Evolutionary conservation across 352 stramenopile species (phyloP), one percentile per base, ranked within the genome.

Genomic region (Pythium rhizo-oryzae): DNA sequence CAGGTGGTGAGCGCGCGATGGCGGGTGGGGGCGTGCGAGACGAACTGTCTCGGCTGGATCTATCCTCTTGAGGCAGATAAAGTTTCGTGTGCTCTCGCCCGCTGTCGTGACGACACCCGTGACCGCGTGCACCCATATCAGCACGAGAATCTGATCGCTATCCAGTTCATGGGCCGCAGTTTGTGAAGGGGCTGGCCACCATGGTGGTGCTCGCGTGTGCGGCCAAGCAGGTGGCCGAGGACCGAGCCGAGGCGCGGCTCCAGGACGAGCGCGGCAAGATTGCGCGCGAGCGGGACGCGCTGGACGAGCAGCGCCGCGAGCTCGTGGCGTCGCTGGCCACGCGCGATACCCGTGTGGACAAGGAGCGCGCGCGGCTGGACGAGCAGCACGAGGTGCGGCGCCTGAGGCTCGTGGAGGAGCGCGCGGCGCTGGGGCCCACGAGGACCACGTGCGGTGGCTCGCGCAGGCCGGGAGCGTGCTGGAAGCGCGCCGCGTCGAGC

Each of bases 301-400:
- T 93, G 16, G 87, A 95, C 54, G 83, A 84, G 50, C 84, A 95
- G 68, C 84, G 85, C 6, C 75, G 80, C 15, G 84, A 93, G 62
- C 68, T 93, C 41, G 55, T 95, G 18, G 71, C 78, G 53, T 79
- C 77, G 9, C 75, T 90, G 62, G 77, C 81, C 41, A 75, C 74
- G 33, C 76, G 79, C 49, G 81, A 76, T 21, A 71, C 78, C 6
- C 82, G 85, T 16, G 69, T 81, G 4, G 85, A 95, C 65, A 85
- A 95, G 30, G 85, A 93, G 50, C 84, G 85, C 13, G 85, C 75
- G n/a, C 80, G 82, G 39, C 52, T 93, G 58, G 85, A 93, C 52
- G 74, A 69, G 23, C 81, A 93, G 41, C 72, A 93, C 15, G 84
- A 91, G 18, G 71, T 79, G 39, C 78, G 75, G 15, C 72, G 72